phyloP scores from a whole-genome alignment of 768 basidiomycete species.

The Phaffia australis region DNA sequence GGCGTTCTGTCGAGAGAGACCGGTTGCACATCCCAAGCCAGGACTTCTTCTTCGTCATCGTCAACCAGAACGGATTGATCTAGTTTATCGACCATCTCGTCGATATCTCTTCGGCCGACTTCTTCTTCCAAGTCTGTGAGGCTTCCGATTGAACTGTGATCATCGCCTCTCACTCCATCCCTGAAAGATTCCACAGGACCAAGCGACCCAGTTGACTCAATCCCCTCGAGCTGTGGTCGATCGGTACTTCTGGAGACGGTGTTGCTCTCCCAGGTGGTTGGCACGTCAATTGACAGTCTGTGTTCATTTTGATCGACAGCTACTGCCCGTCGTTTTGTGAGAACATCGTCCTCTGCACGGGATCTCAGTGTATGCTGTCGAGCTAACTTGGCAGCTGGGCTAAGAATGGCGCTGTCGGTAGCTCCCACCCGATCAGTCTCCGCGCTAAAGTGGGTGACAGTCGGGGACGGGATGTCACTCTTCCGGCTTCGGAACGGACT shows the following conservation, averaged over 20 bases:
- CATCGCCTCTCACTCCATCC: conserved; percentile 34
- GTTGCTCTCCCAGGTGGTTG: conserved; percentile 64
- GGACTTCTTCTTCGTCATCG: conserved; percentile 57
- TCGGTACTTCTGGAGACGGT: conserved; percentile 40
- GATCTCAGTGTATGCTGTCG: conserved; percentile 74
- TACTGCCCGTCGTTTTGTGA: conserved; percentile 35
- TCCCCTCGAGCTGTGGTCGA: conserved; percentile 4
- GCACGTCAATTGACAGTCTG: conserved; percentile 14
- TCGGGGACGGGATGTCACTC: conserved; percentile 57
- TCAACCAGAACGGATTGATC: conserved; percentile 43
- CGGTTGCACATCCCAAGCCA: too few relatives aligned
- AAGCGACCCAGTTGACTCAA: conserved; percentile 1
- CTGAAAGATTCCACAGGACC: conserved; percentile 14
- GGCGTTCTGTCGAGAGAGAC: too few relatives aligned
- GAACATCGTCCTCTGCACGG: conserved; percentile 57
- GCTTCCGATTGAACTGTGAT: conserved; percentile 14
- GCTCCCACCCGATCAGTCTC: conserved; percentile 58
- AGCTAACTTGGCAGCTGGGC: conserved; percentile 80
- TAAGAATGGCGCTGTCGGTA: conserved; percentile 54
- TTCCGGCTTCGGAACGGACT: conserved; percentile 41
- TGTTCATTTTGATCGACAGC: conserved; percentile 22
- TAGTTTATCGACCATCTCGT: conserved; percentile 35
- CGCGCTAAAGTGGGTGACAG: conserved; percentile 69
- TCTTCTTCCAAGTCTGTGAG: conserved; percentile 31
- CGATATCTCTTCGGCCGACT: conserved; percentile 21